Evolutionary conservation across 805 yeast species (phyloP).

Genomic region (Candida patagonica): DNA sequence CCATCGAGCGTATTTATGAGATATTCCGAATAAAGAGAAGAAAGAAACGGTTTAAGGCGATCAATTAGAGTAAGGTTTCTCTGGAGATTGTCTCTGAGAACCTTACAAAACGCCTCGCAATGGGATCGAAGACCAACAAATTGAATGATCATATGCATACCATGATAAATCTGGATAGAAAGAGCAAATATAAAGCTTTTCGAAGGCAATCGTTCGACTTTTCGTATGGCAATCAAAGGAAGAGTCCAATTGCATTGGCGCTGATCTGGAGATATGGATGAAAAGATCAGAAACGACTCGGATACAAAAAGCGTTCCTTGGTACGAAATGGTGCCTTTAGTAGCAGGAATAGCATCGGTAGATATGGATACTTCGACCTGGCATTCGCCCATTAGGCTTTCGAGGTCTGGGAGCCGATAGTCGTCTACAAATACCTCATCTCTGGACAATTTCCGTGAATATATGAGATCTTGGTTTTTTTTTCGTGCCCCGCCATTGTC

Average conservation of each 20-base stretch:
- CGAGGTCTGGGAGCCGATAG: conserved; percentile 64
- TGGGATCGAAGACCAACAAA: conserved; percentile 71
- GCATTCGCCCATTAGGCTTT: conserved; percentile 53
- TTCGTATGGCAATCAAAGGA: conserved; percentile 68
- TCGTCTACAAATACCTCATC: conserved; percentile 64
- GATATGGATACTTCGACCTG: conserved; percentile 50
- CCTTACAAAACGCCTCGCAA: conserved; percentile 71
- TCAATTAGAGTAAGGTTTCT: conserved; percentile 55
- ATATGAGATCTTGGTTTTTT: conserved; percentile 13
- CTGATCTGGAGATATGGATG: conserved; percentile 53
- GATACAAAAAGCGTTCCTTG: conserved; percentile 58
- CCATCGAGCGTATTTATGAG: conserved; percentile 38
- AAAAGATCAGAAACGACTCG: conserved; percentile 65
- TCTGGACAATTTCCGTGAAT: conserved; percentile 39
- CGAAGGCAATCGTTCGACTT: conserved; percentile 79
- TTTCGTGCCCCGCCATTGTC: conserved; percentile 23
- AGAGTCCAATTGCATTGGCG: conserved; percentile 58
- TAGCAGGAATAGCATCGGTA: conserved; percentile 5
- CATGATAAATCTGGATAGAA: conserved; percentile 58
- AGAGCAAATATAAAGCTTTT: conserved; percentile 71
- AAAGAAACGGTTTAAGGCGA: conserved; percentile 53
- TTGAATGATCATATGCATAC: conserved; percentile 53
- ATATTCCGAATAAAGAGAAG: conserved; percentile 78
- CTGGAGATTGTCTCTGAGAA: conserved; percentile 50
- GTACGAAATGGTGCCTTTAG: conserved; percentile 11